Conservation (phyloP, 2,329 filamentous ascomycete species). For the Penicillium sp. region DNA sequence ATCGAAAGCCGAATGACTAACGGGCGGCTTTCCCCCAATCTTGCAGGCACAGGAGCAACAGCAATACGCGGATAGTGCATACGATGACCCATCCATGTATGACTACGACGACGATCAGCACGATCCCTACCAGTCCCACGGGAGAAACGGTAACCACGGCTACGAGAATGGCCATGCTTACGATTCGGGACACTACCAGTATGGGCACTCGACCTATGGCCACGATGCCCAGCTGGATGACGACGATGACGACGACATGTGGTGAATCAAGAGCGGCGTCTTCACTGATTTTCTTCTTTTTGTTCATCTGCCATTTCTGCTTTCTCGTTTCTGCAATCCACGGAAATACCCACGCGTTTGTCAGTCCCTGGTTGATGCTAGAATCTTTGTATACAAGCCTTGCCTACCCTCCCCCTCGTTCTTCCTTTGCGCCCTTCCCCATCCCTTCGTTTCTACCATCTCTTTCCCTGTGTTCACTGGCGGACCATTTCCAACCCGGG, state of each 20-base stretch:
- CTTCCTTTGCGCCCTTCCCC: neutral
- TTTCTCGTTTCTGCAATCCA: conserved; percentile 31
- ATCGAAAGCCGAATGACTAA: conserved; percentile 8
- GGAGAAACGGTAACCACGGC: conserved; percentile 42
- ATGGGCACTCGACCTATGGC: conserved; percentile 45
- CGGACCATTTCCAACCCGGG: neutral
- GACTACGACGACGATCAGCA: conserved; percentile 53
- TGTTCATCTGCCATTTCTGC: conserved; percentile 24
- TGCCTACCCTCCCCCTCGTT: conserved; percentile 1
- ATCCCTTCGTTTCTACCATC: neutral
- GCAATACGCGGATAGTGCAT: conserved; percentile 46
- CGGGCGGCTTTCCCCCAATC: neutral
- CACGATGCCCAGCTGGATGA: conserved; percentile 48
- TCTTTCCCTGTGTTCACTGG: neutral
- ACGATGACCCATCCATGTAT: conserved; percentile 58
- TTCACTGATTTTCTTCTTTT: conserved; percentile 22
- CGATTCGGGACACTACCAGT: conserved; percentile 41
- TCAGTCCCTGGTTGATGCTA: conserved; percentile 28
- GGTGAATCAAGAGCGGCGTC: conserved; percentile 42
- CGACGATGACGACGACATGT: conserved; percentile 54
- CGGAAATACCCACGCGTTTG: conserved; percentile 38
- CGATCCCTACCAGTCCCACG: conserved; percentile 42
- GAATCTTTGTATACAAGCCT: conserved; percentile 33
- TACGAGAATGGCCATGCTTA: conserved; percentile 45
- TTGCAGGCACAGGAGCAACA: conserved; percentile 33